phyloP scores from a whole-genome alignment of 2,329 filamentous ascomycete genomes.

The Scopulariopsis brevicaulis region DNA sequence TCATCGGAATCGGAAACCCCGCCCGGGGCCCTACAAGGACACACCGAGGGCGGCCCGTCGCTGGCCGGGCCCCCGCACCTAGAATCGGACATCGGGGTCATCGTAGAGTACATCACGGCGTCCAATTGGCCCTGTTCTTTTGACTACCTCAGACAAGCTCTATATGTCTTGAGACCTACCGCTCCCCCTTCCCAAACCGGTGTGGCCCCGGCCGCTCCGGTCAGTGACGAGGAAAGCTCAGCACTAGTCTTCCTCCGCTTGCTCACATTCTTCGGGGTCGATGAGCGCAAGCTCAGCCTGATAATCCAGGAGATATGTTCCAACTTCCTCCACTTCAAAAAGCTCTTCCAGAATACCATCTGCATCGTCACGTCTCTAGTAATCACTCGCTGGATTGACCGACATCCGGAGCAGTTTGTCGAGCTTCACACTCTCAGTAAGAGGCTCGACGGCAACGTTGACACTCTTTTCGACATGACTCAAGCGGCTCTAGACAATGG shows the following conservation, averaged over 20 bases:
- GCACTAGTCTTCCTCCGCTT: constrained; percentile 45
- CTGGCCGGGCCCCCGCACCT: constrained; percentile 25
- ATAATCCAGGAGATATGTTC: constrained; percentile 56
- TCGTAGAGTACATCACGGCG: constrained; percentile 54
- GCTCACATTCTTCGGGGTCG: constrained; percentile 53
- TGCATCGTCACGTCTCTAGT: constrained; percentile 51
- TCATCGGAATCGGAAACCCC: background rate
- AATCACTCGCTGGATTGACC: constrained; percentile 55
- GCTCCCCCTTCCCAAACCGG: constrained; percentile 7
- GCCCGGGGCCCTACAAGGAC: background rate
- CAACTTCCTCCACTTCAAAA: constrained; percentile 55
- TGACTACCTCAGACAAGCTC: constrained; percentile 41
- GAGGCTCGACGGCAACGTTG: constrained; percentile 52
- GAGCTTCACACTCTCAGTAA: constrained; percentile 48
- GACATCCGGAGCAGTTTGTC: constrained; percentile 53
- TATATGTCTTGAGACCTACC: constrained; percentile 37
- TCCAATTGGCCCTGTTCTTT: constrained; percentile 51
- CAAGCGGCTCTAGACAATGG: constrained; percentile 48
- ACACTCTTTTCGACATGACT: constrained; percentile 60
- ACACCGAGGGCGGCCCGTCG: constrained; percentile 16
- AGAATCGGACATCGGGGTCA: constrained; percentile 40
- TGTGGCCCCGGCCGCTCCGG: constrained; percentile 11
- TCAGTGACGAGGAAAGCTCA: constrained; percentile 37
- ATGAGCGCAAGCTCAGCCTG: constrained; percentile 46
- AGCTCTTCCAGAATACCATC: constrained; percentile 50